Percentiles rank a stretch among this genome's conserved stretches.
These are phyloP conservation scores for Picea sitchensis DNA, from an alignment of 75 land plant species.

Conservation along the genomic window DNA sequence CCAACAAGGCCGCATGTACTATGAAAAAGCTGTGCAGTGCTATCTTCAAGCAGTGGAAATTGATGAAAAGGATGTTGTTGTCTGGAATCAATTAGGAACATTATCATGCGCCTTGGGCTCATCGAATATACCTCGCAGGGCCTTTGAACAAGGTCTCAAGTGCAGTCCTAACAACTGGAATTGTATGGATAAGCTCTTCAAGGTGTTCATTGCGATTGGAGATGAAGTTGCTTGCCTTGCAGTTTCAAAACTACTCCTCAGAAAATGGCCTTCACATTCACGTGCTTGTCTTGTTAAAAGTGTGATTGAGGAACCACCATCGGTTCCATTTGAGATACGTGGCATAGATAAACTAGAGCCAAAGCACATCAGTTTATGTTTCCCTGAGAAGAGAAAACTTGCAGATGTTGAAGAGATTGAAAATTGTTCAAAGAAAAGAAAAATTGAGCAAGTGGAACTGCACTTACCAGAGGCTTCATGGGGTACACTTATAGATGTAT, in stretches of 20 bases:
- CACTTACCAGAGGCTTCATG: conserved; percentile 67
- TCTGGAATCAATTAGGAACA: conserved; percentile 96
- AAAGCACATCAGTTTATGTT: conserved; percentile 64
- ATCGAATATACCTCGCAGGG: conserved; percentile 80
- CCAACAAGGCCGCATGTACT: too few relatives aligned
- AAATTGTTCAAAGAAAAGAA: conserved; percentile 27
- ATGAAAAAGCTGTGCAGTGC: too few relatives aligned
- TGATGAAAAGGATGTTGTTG: conserved; percentile 16
- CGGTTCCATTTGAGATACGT: conserved; percentile 48
- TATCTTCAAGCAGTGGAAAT: too few relatives aligned
- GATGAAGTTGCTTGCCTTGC: conserved; percentile 86
- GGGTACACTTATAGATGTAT: conserved; percentile 53
- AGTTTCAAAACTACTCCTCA: conserved; percentile 65
- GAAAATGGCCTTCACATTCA: conserved; percentile 87
- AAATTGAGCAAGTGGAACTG: conserved; percentile 41
- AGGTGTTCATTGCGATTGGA: conserved; percentile 88
- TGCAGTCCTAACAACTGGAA: conserved; percentile 98
- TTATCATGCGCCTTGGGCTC: conserved; percentile 78
- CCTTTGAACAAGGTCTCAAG: conserved; percentile 91
- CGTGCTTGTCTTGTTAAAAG: conserved; percentile 77
- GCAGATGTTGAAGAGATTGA: conserved; percentile 28
- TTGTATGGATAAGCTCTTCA: conserved; percentile 98
- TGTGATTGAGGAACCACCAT: conserved; percentile 59
- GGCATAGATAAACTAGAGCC: conserved; percentile 93
- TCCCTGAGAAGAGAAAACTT: conserved; percentile 66